phyloP scores from a whole-genome alignment of 208 protist species.

The Trypanosoma grayi region DNA sequence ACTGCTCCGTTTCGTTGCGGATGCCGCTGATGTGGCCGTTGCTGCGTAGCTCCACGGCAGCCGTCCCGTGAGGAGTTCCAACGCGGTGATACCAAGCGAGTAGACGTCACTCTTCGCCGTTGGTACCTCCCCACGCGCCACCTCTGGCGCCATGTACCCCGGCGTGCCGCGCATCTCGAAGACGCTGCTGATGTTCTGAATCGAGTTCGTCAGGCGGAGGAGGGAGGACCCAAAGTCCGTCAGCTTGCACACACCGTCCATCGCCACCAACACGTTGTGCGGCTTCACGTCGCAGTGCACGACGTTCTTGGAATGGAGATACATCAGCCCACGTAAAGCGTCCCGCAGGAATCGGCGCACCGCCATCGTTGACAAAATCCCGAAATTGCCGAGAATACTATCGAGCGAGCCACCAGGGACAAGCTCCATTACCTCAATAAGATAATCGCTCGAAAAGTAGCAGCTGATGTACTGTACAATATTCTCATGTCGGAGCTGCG shows the following conservation, averaged over 20 bases:
- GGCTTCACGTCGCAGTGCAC: conserved; percentile 87
- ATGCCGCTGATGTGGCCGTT: background rate
- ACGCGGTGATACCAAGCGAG: conserved; percentile 53
- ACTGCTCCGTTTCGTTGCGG: background rate
- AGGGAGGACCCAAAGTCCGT: conserved; percentile 82
- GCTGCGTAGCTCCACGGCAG: conserved; percentile 46
- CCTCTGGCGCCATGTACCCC: conserved; percentile 81
- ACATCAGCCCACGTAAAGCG: conserved; percentile 58
- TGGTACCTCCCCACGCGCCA: conserved; percentile 48
- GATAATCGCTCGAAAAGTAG: conserved; percentile 40
- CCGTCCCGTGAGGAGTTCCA: conserved; percentile 60
- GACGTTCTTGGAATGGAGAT: conserved; percentile 71
- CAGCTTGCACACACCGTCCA: conserved; percentile 78
- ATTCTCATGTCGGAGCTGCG: conserved; percentile 69
- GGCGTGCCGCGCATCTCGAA: conserved; percentile 71
- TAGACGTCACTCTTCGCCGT: conserved; percentile 65
- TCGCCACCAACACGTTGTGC: conserved; percentile 81
- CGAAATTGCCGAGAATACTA: conserved; percentile 61
- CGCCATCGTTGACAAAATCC: conserved; percentile 28
- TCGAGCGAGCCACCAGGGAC: conserved; percentile 81
- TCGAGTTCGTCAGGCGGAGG: conserved; percentile 33
- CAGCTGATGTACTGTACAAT: conserved; percentile 81
- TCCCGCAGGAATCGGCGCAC: conserved; percentile 68
- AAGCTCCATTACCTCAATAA: conserved; percentile 83
- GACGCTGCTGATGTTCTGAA: conserved; percentile 46